phyloP scores from a whole-genome alignment of 257 asterid species.

The Marsdenia floribunda region DNA sequence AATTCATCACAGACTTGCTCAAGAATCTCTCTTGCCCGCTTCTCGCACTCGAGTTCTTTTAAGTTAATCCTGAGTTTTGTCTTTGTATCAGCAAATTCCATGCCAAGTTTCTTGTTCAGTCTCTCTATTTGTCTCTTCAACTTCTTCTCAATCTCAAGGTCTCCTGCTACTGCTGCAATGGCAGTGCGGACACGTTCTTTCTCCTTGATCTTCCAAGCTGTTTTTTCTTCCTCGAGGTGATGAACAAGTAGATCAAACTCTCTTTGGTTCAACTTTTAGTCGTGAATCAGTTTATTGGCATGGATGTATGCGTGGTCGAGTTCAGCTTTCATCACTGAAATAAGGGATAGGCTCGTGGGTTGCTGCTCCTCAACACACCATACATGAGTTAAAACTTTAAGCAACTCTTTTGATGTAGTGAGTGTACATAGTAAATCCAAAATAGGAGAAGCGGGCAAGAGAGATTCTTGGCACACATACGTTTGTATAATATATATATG shows the following conservation, averaged over 20 bases:
- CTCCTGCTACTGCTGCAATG: slow-evolving; percentile 47
- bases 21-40: slow-evolving; percentile 62
- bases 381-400: slow-evolving; percentile 55
- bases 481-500: too few relatives aligned
- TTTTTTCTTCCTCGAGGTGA: slow-evolving; percentile 62
- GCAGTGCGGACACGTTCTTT: slow-evolving; percentile 61
- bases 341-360: slow-evolving; percentile 53
- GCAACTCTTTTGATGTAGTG: slow-evolving; percentile 65
- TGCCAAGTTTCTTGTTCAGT: slow-evolving; percentile 82
- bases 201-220: slow-evolving; percentile 62
- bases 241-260: slow-evolving; percentile 52
- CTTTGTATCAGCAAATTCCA: slow-evolving; percentile 68
- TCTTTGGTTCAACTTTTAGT: slow-evolving; percentile 33
- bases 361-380: slow-evolving; percentile 47
- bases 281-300: slow-evolving; percentile 51
- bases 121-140: slow-evolving; percentile 84
- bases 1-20: slow-evolving; percentile 92
- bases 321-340: slow-evolving; percentile 69
- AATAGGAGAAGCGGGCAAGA: too few relatives aligned
- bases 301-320: slow-evolving; percentile 53
- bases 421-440: slow-evolving; percentile 64
- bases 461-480: too few relatives aligned
- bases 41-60: slow-evolving; percentile 70
- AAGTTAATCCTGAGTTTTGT: slow-evolving; percentile 34
- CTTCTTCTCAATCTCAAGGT: slow-evolving; percentile 75